These are phyloP conservation scores for Didymella arachidicola DNA, from an alignment of 2,329 filamentous ascomycete species.

Conservation along the genomic window DNA sequence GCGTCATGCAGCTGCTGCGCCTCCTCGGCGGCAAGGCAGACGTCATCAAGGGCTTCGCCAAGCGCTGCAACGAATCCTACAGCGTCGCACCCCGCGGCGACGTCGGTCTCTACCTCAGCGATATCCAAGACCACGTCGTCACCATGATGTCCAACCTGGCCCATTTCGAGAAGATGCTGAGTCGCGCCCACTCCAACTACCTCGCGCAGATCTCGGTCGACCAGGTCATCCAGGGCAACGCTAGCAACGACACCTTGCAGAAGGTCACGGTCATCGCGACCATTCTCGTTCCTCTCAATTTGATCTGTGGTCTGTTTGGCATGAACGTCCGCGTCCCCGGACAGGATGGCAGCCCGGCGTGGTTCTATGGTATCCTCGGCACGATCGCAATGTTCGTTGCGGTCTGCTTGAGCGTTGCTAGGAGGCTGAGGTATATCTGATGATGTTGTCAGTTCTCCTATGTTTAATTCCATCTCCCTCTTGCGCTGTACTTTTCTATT, in stretches of 20 bases:
- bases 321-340: conserved; percentile 87
- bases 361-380: conserved; percentile 69
- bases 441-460: neutral
- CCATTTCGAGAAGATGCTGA: conserved; percentile 98
- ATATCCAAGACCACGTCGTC: conserved; percentile 98
- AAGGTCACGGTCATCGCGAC: conserved; percentile 96
- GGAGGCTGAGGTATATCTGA: conserved; percentile 55
- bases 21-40: conserved; percentile 97
- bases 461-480: neutral
- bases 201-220: conserved; percentile 93
- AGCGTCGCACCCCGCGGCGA: conserved; percentile 94
- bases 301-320: conserved; percentile 85
- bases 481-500: neutral
- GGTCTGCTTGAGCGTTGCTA: conserved; percentile 52
- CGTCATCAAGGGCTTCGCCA: conserved; percentile 95
- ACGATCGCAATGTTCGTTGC: conserved; percentile 59
- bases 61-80: conserved; percentile 98
- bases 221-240: conserved; percentile 85
- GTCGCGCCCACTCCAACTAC: conserved; percentile 93
- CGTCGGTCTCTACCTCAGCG: conserved; percentile 93
- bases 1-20: conserved; percentile 90
- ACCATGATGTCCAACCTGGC: conserved; percentile 98
- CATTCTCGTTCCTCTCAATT: conserved; percentile 93
- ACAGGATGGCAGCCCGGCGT: conserved; percentile 55
- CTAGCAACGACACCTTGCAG: conserved; percentile 86